phyloP scores from a whole-genome alignment of 140 eudicot species.

The Bidens hawaiensis region DNA sequence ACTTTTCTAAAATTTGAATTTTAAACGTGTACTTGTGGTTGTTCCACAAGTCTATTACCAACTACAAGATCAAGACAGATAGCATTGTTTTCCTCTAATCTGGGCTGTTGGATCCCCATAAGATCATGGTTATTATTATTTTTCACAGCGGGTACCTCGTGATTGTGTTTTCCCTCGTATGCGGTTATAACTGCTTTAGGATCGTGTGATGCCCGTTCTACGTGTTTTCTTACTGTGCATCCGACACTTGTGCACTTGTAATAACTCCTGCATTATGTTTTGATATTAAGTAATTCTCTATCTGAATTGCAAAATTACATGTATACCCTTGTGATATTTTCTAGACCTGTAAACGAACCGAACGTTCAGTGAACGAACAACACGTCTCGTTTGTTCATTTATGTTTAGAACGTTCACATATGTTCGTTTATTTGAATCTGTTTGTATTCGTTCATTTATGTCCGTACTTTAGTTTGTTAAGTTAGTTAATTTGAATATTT shows the following conservation, averaged over 20 bases:
- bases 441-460: too few species aligned
- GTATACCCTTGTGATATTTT: neutral
- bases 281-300: neutral
- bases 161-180: conserved; percentile 96
- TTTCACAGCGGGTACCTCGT: conserved; percentile 76
- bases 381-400: too few species aligned
- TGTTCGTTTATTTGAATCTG: too few species aligned
- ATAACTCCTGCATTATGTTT: conserved; percentile 73
- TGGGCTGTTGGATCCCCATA: conserved; percentile 31
- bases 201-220: conserved; percentile 96
- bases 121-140: conserved; percentile 54
- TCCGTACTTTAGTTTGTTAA: too few species aligned
- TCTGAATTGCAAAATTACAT: neutral
- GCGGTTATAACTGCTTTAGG: conserved; percentile 98
- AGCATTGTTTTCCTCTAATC: conserved; percentile 46
- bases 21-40: conserved; percentile 31
- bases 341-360: too few species aligned
- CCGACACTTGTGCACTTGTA: conserved; percentile 95
- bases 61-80: conserved; percentile 91
- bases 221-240: conserved; percentile 94
- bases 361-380: too few species aligned
- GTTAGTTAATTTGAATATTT: too few species aligned
- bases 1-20: conserved; percentile 38
- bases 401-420: too few species aligned
- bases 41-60: conserved; percentile 46